Evolutionary conservation across 257 asterid species (phyloP), one percentile per base, ranked within the genome.

Genomic region (Linderniella brevidens): DNA sequence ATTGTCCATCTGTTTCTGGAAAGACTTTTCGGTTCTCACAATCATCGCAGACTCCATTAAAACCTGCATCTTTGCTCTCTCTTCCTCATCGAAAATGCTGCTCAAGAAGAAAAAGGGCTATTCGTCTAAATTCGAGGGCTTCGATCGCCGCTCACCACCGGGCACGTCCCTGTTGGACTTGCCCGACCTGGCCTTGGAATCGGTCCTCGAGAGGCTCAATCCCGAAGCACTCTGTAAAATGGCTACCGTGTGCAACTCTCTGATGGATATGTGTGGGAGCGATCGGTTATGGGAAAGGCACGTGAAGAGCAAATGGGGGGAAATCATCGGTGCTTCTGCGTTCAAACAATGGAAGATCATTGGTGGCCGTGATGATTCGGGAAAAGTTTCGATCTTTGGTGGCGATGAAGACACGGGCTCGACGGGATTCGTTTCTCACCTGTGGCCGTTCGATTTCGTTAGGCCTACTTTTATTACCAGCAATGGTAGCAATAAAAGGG

Each of bases 101-200:
- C 35, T 55, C 3, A 53, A 59, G 66, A 67, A 58, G 59, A 81
- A n/a, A n/a, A n/a, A 64, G 57, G 43, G 11, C 19, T 20, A 45
- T 9, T 46, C 41, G 29, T 48, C 61, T 41, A 70, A 65, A 57
- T 64, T 25, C 5, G 67, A 62, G 41, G 64, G 29, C 16, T 38
- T 48, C 32, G 32, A 25, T 25, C 6, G 3, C 13, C 80, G 73
- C 45, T 17, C 13, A 48, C 32, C 35, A 5, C 44, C 68, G 11
- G 72, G 50, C 9, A 58, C 66, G 63, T 68, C 74, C 20, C 37
- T 85, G 8, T 38, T 86, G 37, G 94, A 82, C 53, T 72, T 86
- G 68, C 96, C 96, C 17, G 96, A 86, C 64, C 73, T 86, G 8
- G 94, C 66, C 0, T 17, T 82, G 48, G 96, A 86, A 38, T 62